Base-by-base conservation (phyloP, 208 protist species). In the Leishmania martiniquensis region DNA sequence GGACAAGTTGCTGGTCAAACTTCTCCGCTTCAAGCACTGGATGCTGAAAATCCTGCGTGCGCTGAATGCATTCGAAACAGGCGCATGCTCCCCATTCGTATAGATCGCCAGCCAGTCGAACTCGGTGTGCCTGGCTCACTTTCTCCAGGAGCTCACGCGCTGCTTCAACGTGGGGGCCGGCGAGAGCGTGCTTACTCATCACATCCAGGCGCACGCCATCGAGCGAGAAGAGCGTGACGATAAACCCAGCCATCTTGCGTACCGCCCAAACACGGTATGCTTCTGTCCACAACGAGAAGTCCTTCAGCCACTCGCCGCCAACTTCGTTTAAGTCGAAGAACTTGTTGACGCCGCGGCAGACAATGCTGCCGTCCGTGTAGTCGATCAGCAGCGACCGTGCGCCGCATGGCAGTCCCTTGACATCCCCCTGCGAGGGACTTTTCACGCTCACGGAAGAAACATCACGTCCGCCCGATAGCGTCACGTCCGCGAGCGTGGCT, bases 211-310 rank as follows among this genome's bases (percentile, higher is more conserved):
- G 76, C 20, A 63, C 63, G 22, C 93, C 95, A 55, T 98, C 93
- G 34, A 90, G 76, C 15, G 95, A 94, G 79, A 93, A 95, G 22
- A 96, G 54, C 3, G 89, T 95, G 44, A 98, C 89, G 44, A 94
- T 84, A 67, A 98, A 98, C 10, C 95, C 95, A 32, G 95, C 95
- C 87, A 98, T 89, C 80, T 98, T 98, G 0, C 95, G 87, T 77
- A 91, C 86, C 2, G 89, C 80, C 85, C 85, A 94, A 39, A 95
- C 82, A 49, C 44, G n/a, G 44, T 85, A 89, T 29, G 39, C n/a
- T 17, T 54, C 13, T 25, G 59, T 37, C 91, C 91, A 95, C 44
- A 95, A 68, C 3, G 44, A 39, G 29, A 55, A 37, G 37, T 91
- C 88, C 9, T 68, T 37, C 51, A 84, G 17, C 87, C 85, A 89